Conservation (phyloP, 768 basidiomycete genomes). For the Flagelloscypha sp. region DNA sequence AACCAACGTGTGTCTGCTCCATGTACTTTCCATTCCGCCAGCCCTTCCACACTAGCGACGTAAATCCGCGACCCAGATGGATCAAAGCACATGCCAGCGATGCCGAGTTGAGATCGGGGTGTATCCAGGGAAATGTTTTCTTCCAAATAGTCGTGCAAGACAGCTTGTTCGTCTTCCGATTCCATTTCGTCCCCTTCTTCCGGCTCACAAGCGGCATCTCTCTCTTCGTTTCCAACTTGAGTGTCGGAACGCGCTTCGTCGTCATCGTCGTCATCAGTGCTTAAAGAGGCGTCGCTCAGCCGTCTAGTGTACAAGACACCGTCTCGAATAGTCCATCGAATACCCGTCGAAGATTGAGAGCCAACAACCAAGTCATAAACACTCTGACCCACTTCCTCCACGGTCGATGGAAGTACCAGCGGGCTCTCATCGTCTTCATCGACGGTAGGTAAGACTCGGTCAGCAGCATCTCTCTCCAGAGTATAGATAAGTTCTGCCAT, state of each 20-base stretch:
- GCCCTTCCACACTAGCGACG: conserved; percentile 52
- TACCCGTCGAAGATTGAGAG: too few species aligned
- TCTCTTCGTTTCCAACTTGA: conserved; percentile 6
- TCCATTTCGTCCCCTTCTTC: not conserved
- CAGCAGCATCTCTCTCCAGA: too few species aligned
- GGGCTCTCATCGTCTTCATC: conserved; percentile 7
- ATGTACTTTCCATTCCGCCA: conserved; percentile 72
- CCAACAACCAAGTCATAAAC: too few species aligned
- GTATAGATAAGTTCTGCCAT: too few species aligned
- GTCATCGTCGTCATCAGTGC: conserved; percentile 2
- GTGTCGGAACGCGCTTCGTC: too few species aligned
- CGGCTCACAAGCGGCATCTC: conserved; percentile 1
- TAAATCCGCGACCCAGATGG: conserved; percentile 61
- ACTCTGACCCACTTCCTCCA: not conserved
- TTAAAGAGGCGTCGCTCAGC: too few species aligned
- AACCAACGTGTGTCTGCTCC: conserved; percentile 72
- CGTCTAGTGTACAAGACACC: too few species aligned
- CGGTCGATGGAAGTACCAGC: conserved; percentile 4
- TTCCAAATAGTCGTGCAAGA: conserved; percentile 10
- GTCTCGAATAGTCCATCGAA: too few species aligned
- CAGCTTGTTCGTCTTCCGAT: not conserved
- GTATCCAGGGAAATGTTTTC: too few species aligned
- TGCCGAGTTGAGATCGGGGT: too few species aligned
- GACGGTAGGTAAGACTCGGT: too few species aligned
- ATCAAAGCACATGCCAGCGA: conserved; percentile 71